phyloP scores from a whole-genome alignment of 192 early-diverging fungal genomes.

The Geosiphon pyriformis region DNA sequence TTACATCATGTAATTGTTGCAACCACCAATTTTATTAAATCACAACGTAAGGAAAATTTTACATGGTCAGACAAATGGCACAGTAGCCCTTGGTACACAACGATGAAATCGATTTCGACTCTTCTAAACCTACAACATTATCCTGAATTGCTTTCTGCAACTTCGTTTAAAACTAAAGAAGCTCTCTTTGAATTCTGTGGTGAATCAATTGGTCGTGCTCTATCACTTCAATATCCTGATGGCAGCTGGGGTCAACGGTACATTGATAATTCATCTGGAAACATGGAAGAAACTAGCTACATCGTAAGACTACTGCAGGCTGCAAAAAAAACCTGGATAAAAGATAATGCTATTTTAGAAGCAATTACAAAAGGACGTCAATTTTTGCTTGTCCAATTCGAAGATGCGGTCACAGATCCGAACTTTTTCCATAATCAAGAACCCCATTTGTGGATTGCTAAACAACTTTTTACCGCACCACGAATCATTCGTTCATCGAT shows the following conservation, averaged over 20 bases:
- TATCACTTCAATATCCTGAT: constrained; percentile 11
- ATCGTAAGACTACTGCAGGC: constrained; percentile 1
- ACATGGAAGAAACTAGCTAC: constrained; percentile 21
- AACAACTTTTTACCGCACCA: constrained; percentile 9
- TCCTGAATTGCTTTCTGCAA: background rate
- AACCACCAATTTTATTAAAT: background rate
- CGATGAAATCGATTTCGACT: background rate
- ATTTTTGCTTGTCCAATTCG: constrained; percentile 1
- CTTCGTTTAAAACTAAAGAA: background rate
- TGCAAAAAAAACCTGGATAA: background rate
- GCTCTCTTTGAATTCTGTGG: background rate
- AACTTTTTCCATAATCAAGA: constrained; percentile 10
- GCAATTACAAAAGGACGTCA: background rate
- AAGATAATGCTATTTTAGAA: background rate
- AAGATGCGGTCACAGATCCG: constrained; percentile 7
- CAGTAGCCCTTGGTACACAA: background rate
- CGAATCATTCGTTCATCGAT: constrained; percentile 6
- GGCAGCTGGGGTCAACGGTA: constrained; percentile 12
- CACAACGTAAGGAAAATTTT: background rate
- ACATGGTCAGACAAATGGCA: constrained; percentile 19
- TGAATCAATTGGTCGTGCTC: background rate
- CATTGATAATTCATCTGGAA: background rate
- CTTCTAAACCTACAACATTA: background rate
- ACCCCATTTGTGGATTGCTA: constrained; percentile 11
- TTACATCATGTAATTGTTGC: background rate